Conservation (phyloP, 495 filamentous ascomycete genomes). For the Neurospora sp. region DNA sequence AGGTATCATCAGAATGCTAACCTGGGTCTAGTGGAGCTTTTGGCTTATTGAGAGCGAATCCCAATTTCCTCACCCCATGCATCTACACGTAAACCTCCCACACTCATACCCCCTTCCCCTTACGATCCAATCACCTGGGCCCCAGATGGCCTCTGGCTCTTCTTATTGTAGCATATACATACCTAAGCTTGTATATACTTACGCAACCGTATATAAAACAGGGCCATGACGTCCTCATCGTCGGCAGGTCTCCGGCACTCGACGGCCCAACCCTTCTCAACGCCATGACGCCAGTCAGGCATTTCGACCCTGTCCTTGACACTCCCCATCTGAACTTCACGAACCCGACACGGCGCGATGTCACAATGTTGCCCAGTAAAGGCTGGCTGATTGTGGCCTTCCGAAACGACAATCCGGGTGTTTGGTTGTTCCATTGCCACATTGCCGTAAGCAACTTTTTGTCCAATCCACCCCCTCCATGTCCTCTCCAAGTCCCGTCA, state of each 20-base stretch:
- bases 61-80: slow-evolving; percentile 31
- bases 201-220: slow-evolving; percentile 25
- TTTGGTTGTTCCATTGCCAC: slow-evolving; percentile 47
- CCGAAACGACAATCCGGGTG: slow-evolving; percentile 40
- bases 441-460: slow-evolving; percentile 27
- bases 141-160: neutral
- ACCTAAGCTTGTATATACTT: slow-evolving; percentile 19
- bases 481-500: neutral
- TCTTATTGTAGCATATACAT: slow-evolving; percentile 5
- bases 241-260: slow-evolving; percentile 26
- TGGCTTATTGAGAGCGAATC: slow-evolving; percentile 32
- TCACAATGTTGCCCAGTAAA: slow-evolving; percentile 33
- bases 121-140: neutral
- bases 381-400: slow-evolving; percentile 41
- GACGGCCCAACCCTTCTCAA: slow-evolving; percentile 36
- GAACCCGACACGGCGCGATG: slow-evolving; percentile 21
- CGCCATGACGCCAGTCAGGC: neutral
- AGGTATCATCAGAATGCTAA: neutral
- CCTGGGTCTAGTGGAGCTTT: slow-evolving; percentile 4
- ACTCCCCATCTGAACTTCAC: slow-evolving; percentile 20
- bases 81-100: slow-evolving; percentile 32
- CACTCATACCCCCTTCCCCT: slow-evolving; percentile 8
- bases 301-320: slow-evolving; percentile 18
- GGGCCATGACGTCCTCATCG: slow-evolving; percentile 9
- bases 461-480: neutral